Percentiles rank a stretch among this genome's conserved stretches.
Conservation (phyloP, 345 rosid species). For the Bruguiera sexangula region DNA sequence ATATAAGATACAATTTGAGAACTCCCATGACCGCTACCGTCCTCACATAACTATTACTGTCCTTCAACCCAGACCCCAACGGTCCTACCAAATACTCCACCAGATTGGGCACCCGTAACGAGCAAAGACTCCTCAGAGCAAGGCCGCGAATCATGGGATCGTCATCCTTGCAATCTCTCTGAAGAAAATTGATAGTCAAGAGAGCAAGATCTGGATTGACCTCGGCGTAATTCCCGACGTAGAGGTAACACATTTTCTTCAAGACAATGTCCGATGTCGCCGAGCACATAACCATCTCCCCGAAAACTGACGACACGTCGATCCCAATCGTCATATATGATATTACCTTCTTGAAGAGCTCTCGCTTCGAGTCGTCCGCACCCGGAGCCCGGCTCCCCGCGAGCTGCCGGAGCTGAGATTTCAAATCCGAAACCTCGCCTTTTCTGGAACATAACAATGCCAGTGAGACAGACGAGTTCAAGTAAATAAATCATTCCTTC, state of each 20-base stretch:
- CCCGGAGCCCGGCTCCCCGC: conserved; percentile 97
- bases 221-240: conserved; percentile 96
- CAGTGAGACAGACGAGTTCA: background rate
- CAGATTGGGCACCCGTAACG: conserved; percentile 77
- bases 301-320: conserved; percentile 86
- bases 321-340: conserved; percentile 93
- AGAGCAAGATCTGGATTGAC: conserved; percentile 93
- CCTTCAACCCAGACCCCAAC: conserved; percentile 75
- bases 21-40: conserved; percentile 83
- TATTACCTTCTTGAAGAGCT: conserved; percentile 90
- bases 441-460: conserved; percentile 45
- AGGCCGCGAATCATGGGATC: conserved; percentile 98
- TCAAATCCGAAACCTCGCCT: conserved; percentile 93
- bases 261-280: conserved; percentile 95
- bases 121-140: conserved; percentile 87
- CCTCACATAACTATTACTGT: conserved; percentile 81
- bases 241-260: conserved; percentile 97
- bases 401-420: conserved; percentile 87
- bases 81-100: conserved; percentile 99
- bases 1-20: conserved; percentile 87
- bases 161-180: conserved; percentile 93
- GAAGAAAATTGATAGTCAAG: conserved; percentile 89
- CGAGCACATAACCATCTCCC: conserved; percentile 99
- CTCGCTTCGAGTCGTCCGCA: conserved; percentile 91
- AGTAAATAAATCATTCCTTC: background rate